A percentile compares a stretch with the other conserved stretches of the same genome.
These are phyloP conservation scores for Phytophthora meadii DNA, from an alignment of 352 stramenopile species.

Conservation along the genomic window DNA sequence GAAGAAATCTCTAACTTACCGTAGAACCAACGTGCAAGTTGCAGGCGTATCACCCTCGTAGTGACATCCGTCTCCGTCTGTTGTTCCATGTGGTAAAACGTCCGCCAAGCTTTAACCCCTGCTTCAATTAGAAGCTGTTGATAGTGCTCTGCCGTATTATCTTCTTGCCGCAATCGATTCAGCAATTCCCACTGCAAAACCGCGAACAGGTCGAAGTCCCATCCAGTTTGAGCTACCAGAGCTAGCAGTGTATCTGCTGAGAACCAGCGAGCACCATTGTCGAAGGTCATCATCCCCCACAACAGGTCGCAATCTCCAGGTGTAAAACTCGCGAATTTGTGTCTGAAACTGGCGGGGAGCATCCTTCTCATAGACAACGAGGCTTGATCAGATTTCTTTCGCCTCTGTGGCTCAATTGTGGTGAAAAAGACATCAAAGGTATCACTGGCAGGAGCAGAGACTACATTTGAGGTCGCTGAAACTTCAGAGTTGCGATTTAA, in stretches of 20 bases:
- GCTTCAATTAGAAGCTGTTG: constrained; percentile 37
- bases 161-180: constrained; percentile 33
- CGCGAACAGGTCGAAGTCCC: constrained; percentile 80
- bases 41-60: constrained; percentile 35
- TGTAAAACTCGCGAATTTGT: constrained; percentile 59
- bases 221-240: constrained; percentile 68
- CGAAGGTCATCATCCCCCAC: constrained; percentile 75
- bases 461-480: constrained; percentile 22
- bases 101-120: constrained; percentile 51
- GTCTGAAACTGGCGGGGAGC: constrained; percentile 39
- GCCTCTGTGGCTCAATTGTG: constrained; percentile 12
- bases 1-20: constrained; percentile 35
- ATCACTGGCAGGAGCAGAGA: constrained; percentile 58
- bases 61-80: constrained; percentile 24
- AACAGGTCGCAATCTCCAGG: constrained; percentile 81
- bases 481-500: constrained; percentile 13
- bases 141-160: constrained; percentile 5
- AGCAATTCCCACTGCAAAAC: constrained; percentile 71
- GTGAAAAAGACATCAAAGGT: constrained; percentile 80
- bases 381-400: background rate
- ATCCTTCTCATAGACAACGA: background rate
- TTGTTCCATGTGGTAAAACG: constrained; percentile 66
- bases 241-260: constrained; percentile 53
- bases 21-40: constrained; percentile 80
- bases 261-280: constrained; percentile 54